Base-by-base conservation (phyloP, 1,284 basidiomycete genomes). In the Cutaneotrichosporon sp. region DNA sequence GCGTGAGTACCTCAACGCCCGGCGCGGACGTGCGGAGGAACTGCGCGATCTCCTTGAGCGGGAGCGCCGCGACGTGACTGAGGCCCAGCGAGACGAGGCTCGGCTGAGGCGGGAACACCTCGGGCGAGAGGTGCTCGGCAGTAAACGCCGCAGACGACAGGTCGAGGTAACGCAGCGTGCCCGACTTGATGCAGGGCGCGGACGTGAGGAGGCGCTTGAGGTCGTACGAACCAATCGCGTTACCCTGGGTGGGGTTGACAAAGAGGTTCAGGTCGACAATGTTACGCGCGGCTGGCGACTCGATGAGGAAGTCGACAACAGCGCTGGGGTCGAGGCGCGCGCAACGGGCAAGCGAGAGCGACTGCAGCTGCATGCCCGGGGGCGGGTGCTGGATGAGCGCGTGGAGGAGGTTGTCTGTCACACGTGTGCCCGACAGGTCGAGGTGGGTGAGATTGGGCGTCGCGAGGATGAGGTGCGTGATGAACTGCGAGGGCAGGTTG, bases 301-400 rank as follows among this genome's bases (percentile, higher is more conserved):
- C 80, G 51, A 91, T 78, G 45, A 97, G 83, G 77, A 98, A 89
- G 56, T 87, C 81, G 54, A 85, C 85, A 69, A 98, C 86, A 55
- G 89, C 87, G 62, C 88, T 85, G 58, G 92, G 87, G 0, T 90
- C 90, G 50, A 98, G 82, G 62, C 88, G 87, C 53, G 87, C 87
- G 81, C 95, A 98, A 11, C 93, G 87, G 11, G 91, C 90, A n/a
- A 98, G 82, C 9, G 91, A 90, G 51, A 99, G 85, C 0, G 90
- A 89, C 66, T 86, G 84, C 31, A 98, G 84, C 33, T 85, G 87
- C 67, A 90, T 78, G 34, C 86, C 87, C 6, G 82, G 68, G 1
- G 76, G 74, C 10, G 72, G 68, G 5, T 87, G 88, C 49, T 84
- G 77, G 4, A 87, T 87, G 16, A 81, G 68, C 10, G 67, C 64